phyloP scores from a whole-genome alignment of 306 rosid species.

The Macrotyloma uniflorum region DNA sequence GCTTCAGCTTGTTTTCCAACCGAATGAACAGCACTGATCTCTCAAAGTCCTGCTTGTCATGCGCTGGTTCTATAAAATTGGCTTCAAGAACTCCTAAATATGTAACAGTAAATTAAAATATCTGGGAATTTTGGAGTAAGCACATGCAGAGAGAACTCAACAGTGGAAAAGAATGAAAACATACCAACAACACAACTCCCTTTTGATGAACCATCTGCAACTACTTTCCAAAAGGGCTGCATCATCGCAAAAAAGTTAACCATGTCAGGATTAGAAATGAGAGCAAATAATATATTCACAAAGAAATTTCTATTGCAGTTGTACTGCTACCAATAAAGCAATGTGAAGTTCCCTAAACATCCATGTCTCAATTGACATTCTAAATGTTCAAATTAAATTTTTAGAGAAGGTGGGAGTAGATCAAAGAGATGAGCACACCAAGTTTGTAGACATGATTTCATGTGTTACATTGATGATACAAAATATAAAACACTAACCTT shows the following conservation, averaged over 20 bases:
- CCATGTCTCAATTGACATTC: slow-evolving; percentile 22
- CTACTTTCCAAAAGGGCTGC: slow-evolving; percentile 96
- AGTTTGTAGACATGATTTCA: neutral
- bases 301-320: slow-evolving; percentile 22
- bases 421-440: neutral
- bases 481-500: neutral
- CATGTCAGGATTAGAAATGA: slow-evolving; percentile 39
- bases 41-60: slow-evolving; percentile 99
- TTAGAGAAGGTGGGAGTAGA: neutral
- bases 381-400: too few species aligned
- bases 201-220: slow-evolving; percentile 60
- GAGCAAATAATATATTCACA: slow-evolving; percentile 20
- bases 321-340: slow-evolving; percentile 9
- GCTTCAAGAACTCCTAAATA: slow-evolving; percentile 88
- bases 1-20: slow-evolving; percentile 80
- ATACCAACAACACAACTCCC: slow-evolving; percentile 94
- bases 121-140: slow-evolving; percentile 20
- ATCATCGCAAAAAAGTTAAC: slow-evolving; percentile 37
- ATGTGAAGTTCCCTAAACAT: slow-evolving; percentile 33
- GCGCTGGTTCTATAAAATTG: slow-evolving; percentile 94
- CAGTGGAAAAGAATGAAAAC: slow-evolving; percentile 33
- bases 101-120: slow-evolving; percentile 29
- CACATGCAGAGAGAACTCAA: slow-evolving; percentile 24
- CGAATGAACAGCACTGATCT: slow-evolving; percentile 73
- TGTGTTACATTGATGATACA: neutral